phyloP scores from a whole-genome alignment of 169 alveolate genomes.

The Cryptosporidium canis region DNA sequence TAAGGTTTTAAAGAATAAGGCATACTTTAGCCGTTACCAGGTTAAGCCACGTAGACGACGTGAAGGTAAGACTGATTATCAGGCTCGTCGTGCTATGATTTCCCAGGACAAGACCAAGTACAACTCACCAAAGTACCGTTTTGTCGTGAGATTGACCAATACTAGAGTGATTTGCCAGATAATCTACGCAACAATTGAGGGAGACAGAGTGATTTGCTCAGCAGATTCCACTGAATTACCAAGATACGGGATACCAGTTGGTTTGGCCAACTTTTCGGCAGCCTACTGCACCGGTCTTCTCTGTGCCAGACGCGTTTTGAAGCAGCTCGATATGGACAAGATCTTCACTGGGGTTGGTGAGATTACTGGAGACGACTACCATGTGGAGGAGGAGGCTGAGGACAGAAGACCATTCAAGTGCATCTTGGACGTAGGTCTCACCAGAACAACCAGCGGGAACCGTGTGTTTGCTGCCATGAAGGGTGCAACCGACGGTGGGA shows the following conservation, averaged over 20 bases:
- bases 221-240: constrained; percentile 97
- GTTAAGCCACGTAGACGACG: constrained; percentile 99
- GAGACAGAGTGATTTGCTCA: constrained; percentile 95
- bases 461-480: constrained; percentile 99
- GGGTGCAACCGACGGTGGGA: constrained; percentile 99
- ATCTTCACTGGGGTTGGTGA: constrained; percentile 93
- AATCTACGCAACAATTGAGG: constrained; percentile 95
- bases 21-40: constrained; percentile 99
- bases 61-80: constrained; percentile 99
- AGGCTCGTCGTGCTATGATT: constrained; percentile 97
- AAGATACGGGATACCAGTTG: constrained; percentile 97
- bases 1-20: constrained; percentile 96
- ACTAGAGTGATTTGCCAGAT: constrained; percentile 94
- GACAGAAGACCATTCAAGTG: constrained; percentile 99
- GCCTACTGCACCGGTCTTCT: constrained; percentile 99
- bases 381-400: constrained; percentile 92
- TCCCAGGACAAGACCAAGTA: constrained; percentile 98
- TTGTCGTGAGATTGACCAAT: constrained; percentile 97
- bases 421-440: constrained; percentile 98
- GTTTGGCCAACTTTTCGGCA: constrained; percentile 99
- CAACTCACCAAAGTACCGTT: constrained; percentile 99
- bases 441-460: constrained; percentile 98
- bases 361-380: constrained; percentile 95
- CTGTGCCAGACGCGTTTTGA: constrained; percentile 96
- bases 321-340: constrained; percentile 91